Evolutionary conservation across 2,329 filamentous ascomycete species (phyloP).

Genomic region (Penicillium sp.): DNA sequence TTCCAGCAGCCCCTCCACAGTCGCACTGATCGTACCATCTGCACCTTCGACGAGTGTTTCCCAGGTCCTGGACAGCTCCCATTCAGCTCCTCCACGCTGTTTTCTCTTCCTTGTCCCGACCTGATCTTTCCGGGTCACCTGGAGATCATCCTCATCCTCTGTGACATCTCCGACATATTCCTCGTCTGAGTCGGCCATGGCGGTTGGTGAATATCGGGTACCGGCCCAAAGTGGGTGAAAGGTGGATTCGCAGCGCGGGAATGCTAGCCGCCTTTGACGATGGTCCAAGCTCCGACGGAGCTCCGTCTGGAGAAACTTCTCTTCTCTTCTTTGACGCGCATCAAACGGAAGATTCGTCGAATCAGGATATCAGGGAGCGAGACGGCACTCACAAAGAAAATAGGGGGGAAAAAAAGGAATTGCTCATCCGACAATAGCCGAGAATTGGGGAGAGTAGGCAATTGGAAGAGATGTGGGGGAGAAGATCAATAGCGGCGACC

Average conservation of each 20-base stretch:
- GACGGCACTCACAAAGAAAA: background rate
- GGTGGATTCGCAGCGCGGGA: constrained; percentile 6
- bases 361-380: background rate
- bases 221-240: background rate
- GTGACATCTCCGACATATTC: constrained; percentile 53
- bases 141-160: constrained; percentile 44
- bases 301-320: constrained; percentile 15
- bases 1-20: constrained; percentile 72
- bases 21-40: constrained; percentile 72
- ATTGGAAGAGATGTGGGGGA: constrained; percentile 35
- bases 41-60: constrained; percentile 75
- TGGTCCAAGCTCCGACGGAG: constrained; percentile 35
- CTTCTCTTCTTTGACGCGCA: background rate
- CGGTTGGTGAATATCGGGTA: background rate
- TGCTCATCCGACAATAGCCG: constrained; percentile 24
- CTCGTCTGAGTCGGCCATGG: constrained; percentile 52
- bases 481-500: constrained; percentile 32
- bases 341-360: background rate
- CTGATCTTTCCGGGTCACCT: constrained; percentile 19
- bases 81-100: constrained; percentile 41
- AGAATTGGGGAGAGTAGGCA: constrained; percentile 1
- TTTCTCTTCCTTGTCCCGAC: constrained; percentile 38
- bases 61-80: constrained; percentile 53
- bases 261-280: constrained; percentile 9
- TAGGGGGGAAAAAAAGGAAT: background rate